Evolutionary conservation across 2,329 filamentous ascomycete genomes (phyloP).

Genomic region (Orbilia blumenaviensis): DNA sequence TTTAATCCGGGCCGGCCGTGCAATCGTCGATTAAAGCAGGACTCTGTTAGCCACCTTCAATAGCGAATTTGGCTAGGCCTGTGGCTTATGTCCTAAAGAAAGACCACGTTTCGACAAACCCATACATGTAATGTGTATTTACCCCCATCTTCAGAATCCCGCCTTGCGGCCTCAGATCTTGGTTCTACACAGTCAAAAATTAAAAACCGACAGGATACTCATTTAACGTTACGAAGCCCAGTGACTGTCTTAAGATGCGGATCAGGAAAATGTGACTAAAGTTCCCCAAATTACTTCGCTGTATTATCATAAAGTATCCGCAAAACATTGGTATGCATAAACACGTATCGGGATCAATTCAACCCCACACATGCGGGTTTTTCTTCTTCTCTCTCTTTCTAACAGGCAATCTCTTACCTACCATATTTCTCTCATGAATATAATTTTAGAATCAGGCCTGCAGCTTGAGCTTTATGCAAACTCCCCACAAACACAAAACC

Average conservation of each 20-base stretch:
- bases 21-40: not conserved
- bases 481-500: conserved; percentile 9
- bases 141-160: too few species aligned
- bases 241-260: not conserved
- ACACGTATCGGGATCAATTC: not conserved
- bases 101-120: conserved; percentile 14
- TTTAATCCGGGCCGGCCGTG: not conserved
- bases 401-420: conserved; percentile 7
- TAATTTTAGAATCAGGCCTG: conserved; percentile 15
- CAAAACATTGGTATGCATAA: conserved; percentile 1
- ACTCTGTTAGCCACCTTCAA: not conserved
- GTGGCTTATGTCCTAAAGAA: not conserved
- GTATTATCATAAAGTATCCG: conserved; percentile 19
- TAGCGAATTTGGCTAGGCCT: not conserved
- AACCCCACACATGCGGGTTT: conserved; percentile 1
- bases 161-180: too few species aligned
- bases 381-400: not conserved
- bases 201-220: too few species aligned
- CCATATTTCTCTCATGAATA: not conserved
- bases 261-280: conserved; percentile 1
- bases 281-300: conserved; percentile 1
- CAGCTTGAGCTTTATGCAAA: conserved; percentile 6
- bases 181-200: too few species aligned
- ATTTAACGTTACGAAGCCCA: not conserved
- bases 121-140: not conserved